These are phyloP conservation scores for Diutina sp. DNA, from an alignment of 1,139 yeast genomes.

Conservation along the genomic window DNA sequence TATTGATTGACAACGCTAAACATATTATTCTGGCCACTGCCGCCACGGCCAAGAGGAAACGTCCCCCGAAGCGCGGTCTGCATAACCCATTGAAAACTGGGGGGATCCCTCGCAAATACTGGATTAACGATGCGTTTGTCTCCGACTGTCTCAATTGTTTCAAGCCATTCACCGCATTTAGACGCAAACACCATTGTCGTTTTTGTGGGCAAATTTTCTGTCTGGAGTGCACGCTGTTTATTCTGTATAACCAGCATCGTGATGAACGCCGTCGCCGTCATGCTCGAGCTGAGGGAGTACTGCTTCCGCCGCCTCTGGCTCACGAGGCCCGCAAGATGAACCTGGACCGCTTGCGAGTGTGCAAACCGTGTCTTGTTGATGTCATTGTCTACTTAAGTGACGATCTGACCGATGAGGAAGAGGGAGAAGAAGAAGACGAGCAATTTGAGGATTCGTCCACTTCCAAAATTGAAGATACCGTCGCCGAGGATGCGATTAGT, in stretches of 20 bases:
- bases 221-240: constrained; percentile 67
- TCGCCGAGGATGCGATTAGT: background rate
- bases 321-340: constrained; percentile 15
- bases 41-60: constrained; percentile 11
- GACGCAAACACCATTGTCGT: constrained; percentile 90
- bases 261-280: constrained; percentile 16
- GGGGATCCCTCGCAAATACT: constrained; percentile 54
- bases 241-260: constrained; percentile 61
- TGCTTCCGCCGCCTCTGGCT: background rate
- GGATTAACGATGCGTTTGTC: constrained; percentile 90
- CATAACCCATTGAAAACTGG: constrained; percentile 36
- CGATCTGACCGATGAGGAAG: constrained; percentile 15
- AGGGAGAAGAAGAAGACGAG: background rate
- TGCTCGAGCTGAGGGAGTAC: background rate
- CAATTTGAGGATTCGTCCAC: too few species aligned
- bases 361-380: constrained; percentile 65
- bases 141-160: constrained; percentile 73
- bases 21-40: constrained; percentile 18
- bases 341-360: constrained; percentile 64
- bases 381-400: constrained; percentile 58
- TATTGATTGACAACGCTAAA: background rate
- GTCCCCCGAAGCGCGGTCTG: constrained; percentile 16
- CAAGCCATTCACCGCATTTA: constrained; percentile 58
- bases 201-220: constrained; percentile 95
- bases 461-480: background rate